A percentile compares a stretch with the other conserved stretches of the same genome.
Conservation (phyloP, 192 early-diverging fungal species). For the Chytriomyces sp. region DNA sequence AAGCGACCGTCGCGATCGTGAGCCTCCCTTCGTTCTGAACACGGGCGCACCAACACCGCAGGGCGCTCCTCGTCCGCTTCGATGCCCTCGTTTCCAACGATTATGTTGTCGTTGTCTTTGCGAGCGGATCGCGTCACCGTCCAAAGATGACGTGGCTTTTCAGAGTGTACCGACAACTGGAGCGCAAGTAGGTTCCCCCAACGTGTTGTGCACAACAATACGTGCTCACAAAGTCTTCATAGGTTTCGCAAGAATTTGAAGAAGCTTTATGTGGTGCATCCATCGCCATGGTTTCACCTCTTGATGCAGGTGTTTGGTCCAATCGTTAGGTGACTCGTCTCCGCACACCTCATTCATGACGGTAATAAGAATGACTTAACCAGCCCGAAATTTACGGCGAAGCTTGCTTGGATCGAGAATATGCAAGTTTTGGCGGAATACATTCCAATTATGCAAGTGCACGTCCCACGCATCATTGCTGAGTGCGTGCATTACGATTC, state of each 20-base stretch:
- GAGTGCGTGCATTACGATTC: conserved; percentile 49
- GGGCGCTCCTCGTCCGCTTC: conserved; percentile 60
- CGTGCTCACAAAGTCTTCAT: too few relatives aligned
- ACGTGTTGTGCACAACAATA: too few relatives aligned
- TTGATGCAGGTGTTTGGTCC: conserved; percentile 83
- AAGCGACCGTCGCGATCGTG: too few relatives aligned
- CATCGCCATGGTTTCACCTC: conserved; percentile 79
- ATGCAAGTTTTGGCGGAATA: conserved; percentile 66
- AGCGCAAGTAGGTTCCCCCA: conserved; percentile 64
- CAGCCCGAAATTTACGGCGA: conserved; percentile 89
- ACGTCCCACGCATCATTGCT: conserved; percentile 73
- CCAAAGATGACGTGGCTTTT: conserved; percentile 85
- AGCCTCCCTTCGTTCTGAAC: too few relatives aligned
- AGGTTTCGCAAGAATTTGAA: conserved; percentile 90
- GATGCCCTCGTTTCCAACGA: conserved; percentile 87
- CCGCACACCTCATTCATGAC: too few relatives aligned
- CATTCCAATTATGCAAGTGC: conserved; percentile 74
- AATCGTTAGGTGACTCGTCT: too few relatives aligned
- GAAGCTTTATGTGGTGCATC: conserved; percentile 88
- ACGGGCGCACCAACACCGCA: too few relatives aligned
- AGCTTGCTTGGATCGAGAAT: conserved; percentile 78
- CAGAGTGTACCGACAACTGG: conserved; percentile 79
- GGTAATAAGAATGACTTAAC: too few relatives aligned
- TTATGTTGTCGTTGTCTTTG: conserved; percentile 87
- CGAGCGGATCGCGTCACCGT: conserved; percentile 73